Conservation (phyloP, 2,329 filamentous ascomycete species). For the Colletotrichum spinosum region DNA sequence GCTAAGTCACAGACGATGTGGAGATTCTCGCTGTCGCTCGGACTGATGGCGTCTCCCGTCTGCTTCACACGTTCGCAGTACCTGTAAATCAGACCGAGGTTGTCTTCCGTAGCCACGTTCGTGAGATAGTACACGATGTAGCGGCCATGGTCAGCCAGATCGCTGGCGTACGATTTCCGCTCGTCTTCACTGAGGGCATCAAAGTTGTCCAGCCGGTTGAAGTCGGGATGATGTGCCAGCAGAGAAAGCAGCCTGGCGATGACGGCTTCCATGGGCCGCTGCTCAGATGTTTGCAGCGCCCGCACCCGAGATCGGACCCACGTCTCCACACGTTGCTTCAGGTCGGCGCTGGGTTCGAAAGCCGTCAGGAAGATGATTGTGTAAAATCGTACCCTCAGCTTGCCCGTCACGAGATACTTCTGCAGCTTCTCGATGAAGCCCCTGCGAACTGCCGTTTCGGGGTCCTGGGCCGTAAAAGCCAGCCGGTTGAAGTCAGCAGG, state of each 20-base stretch:
- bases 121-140: conserved; percentile 93
- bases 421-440: conserved; percentile 88
- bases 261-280: conserved; percentile 80
- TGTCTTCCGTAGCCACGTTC: conserved; percentile 85
- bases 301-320: conserved; percentile 89
- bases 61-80: conserved; percentile 95
- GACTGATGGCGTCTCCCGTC: conserved; percentile 81
- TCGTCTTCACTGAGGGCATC: conserved; percentile 45
- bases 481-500: conserved; percentile 83
- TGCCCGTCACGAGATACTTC: conserved; percentile 84
- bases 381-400: conserved; percentile 82
- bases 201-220: conserved; percentile 57
- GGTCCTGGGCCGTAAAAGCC: conserved; percentile 84
- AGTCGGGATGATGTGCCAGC: conserved; percentile 94
- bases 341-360: conserved; percentile 82
- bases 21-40: conserved; percentile 76
- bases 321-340: conserved; percentile 81
- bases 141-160: conserved; percentile 83
- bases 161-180: conserved; percentile 56
- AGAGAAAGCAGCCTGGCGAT: conserved; percentile 88
- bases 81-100: conserved; percentile 89
- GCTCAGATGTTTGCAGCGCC: conserved; percentile 69
- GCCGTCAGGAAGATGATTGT: conserved; percentile 90
- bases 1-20: conserved; percentile 91
- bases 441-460: conserved; percentile 77